phyloP scores from a whole-genome alignment of 2,329 filamentous ascomycete genomes.

The Emydomyces testavorans region DNA sequence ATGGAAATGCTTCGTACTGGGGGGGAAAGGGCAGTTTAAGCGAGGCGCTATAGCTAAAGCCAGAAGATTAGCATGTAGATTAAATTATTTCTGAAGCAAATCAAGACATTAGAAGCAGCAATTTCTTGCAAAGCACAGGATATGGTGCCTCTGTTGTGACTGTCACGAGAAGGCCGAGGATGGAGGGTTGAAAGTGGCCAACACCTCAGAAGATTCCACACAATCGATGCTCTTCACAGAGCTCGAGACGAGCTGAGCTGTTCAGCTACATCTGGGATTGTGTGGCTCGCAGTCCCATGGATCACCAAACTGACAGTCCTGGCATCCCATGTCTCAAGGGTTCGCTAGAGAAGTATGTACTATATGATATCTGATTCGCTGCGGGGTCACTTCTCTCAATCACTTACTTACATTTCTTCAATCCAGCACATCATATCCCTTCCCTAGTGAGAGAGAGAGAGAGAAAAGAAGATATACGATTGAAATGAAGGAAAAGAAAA shows the following conservation, averaged over 20 bases:
- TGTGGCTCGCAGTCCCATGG: slow-evolving; percentile 1
- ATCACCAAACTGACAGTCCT: not conserved
- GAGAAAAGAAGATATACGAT: not conserved
- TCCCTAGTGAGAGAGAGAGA: not conserved
- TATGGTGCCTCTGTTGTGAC: not conserved
- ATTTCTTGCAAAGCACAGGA: not conserved
- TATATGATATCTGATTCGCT: no score
- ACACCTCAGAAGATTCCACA: no score
- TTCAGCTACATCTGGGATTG: not conserved
- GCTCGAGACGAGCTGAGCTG: no score
- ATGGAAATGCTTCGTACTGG: not conserved
- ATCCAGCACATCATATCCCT: no score
- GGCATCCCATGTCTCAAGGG: not conserved
- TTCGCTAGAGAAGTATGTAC: not conserved
- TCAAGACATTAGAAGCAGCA: not conserved
- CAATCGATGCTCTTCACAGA: no score
- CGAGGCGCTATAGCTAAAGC: not conserved
- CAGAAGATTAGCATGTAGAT: slow-evolving; percentile 4
- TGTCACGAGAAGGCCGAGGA: no score
- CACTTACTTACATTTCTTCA: slow-evolving; percentile 4
- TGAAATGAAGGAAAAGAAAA: not conserved
- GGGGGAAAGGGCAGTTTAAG: not conserved
- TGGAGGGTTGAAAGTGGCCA: no score
- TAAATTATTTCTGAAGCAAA: not conserved
- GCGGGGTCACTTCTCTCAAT: not conserved